Base-by-base conservation (phyloP, 176 grass and related monocot genomes). In the Metroxylon sagu region DNA sequence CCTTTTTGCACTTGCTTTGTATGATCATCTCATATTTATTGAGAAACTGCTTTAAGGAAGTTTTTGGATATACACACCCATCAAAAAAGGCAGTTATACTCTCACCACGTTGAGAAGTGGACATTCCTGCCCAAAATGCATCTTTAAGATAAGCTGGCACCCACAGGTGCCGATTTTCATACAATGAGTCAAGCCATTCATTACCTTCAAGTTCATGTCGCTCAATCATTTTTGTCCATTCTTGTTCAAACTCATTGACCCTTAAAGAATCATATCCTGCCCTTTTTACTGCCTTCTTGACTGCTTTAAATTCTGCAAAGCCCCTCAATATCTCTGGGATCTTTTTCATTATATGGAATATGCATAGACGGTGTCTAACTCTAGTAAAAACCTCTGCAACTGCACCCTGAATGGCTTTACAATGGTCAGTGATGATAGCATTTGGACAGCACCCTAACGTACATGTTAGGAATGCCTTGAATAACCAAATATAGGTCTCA, bases 31-130 rank as follows among this genome's bases (percentile, higher is more conserved):
- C 92, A 55, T 96, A 96, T 57, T 87, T 87, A 64, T 71, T 85
- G 26, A 96, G 80, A 86, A 90, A 96, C 57, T 90, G 92, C 65
- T 96, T 96, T 74, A 96, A 53, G 26, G 86, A 88, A 61, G 92
- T 96, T 86, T 85, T 83, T 57, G 86, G 86, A 79, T 96, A 86
- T 64, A 90, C 73, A 85, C 77, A 90, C 39, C 86, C 86, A 81
- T 96, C 92, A 77, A 90, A 96, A 53, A 90, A 96, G 0, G 92
- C 83, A 67, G 69, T 62, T 78, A 77, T 74, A 72, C 74, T 72
- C 39, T 67, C 71, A 18, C 80, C 75, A 18, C 74, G 65, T 59
- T 90, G 86, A 39, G 83, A 80, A 84, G 79, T 77, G 49, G 86
- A 87, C 70, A 90, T 74, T 17, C 92, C 92, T 35, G 86, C 83